Evolutionary conservation across 2,329 filamentous ascomycete genomes (phyloP).

Genomic region (Pestalotiopsis sp.): DNA sequence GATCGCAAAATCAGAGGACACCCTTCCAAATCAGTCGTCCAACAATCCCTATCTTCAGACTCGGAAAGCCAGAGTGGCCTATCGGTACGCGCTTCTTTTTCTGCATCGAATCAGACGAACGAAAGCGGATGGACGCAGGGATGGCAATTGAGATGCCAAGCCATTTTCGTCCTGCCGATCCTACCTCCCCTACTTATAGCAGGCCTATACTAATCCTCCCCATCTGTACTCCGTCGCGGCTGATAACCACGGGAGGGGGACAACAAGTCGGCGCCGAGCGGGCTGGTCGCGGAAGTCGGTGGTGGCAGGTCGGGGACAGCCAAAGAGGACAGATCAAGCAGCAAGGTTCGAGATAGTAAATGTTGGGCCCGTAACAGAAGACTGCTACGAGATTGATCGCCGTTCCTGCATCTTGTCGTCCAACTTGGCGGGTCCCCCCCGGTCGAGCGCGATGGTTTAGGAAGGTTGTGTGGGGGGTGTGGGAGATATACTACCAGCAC

Average conservation of each 20-base stretch:
- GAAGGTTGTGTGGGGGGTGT: background rate
- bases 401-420: conserved; percentile 2
- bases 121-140: background rate
- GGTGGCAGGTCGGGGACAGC: background rate
- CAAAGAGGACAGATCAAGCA: background rate
- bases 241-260: background rate
- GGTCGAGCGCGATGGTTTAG: background rate
- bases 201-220: background rate
- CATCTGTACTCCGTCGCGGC: background rate
- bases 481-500: background rate
- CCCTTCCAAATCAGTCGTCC: background rate
- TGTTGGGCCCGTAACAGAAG: background rate
- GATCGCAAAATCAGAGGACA: background rate
- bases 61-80: background rate
- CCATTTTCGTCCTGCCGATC: conserved; percentile 1
- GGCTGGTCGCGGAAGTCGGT: conserved; percentile 6
- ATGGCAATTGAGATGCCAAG: background rate
- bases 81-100: background rate
- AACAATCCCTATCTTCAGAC: no score
- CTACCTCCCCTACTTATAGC: background rate
- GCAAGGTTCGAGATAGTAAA: background rate
- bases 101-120: background rate
- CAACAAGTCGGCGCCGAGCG: background rate
- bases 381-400: background rate
- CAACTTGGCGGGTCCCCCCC: background rate